Evolutionary conservation across 1,284 basidiomycete genomes (phyloP).

Genomic region (Coniferiporia sulphurascens): DNA sequence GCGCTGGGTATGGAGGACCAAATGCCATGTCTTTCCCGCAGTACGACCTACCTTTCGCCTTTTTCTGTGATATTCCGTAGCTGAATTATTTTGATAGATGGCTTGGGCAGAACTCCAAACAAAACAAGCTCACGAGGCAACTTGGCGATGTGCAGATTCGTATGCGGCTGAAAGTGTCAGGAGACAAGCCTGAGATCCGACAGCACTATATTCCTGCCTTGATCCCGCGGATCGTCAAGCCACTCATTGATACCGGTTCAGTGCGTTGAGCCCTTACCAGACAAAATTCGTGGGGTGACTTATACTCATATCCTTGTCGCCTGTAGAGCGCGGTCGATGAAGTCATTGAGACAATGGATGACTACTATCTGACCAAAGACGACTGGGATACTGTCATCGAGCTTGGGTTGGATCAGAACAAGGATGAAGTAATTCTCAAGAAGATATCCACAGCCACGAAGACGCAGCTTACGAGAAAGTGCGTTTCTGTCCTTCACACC

Average conservation of each 20-base stretch:
- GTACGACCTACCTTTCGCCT: constrained; percentile 40
- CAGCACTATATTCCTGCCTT: constrained; percentile 88
- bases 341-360: constrained; percentile 88
- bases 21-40: constrained; percentile 76
- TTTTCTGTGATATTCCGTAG: not conserved
- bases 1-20: constrained; percentile 63
- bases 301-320: constrained; percentile 10
- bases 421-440: constrained; percentile 73
- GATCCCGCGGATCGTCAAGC: constrained; percentile 74
- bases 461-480: constrained; percentile 83
- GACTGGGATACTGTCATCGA: constrained; percentile 97
- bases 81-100: constrained; percentile 51
- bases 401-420: constrained; percentile 80
- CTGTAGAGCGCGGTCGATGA: constrained; percentile 75
- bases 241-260: constrained; percentile 67
- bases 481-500: constrained; percentile 25
- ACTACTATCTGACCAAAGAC: constrained; percentile 89
- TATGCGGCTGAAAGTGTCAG: constrained; percentile 92
- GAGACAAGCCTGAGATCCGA: constrained; percentile 83
- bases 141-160: constrained; percentile 90
- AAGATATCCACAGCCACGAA: constrained; percentile 83
- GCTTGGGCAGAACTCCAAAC: constrained; percentile 97
- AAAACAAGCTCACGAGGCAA: constrained; percentile 75
- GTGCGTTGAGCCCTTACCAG: constrained; percentile 36
- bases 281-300: not conserved